These are phyloP conservation scores for Aquilaria agallochum DNA, from an alignment of 441 rosid species.

Conservation along the genomic window DNA sequence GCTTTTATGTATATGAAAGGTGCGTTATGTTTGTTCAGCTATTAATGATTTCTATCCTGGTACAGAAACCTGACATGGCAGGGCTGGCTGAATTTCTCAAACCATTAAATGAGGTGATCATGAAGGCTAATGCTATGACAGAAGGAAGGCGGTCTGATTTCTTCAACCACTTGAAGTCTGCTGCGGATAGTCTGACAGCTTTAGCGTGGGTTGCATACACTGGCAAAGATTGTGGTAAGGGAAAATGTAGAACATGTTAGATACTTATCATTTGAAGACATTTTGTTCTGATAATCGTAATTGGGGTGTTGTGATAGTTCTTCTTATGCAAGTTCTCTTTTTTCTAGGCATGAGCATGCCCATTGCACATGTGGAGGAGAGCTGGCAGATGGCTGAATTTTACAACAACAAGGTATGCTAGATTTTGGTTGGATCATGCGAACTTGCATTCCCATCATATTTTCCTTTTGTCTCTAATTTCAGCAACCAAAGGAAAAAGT, in stretches of 20 bases:
- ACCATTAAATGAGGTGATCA: slow-evolving; percentile 77
- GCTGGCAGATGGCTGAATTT: slow-evolving; percentile 99
- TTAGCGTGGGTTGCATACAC: slow-evolving; percentile 93
- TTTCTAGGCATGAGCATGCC: slow-evolving; percentile 96
- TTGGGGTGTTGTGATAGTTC: background rate
- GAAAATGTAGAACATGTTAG: slow-evolving; percentile 3
- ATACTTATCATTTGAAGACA: too few species aligned
- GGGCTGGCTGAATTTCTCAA: slow-evolving; percentile 75
- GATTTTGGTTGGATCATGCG: background rate
- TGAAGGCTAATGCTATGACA: slow-evolving; percentile 72
- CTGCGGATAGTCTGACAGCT: slow-evolving; percentile 77
- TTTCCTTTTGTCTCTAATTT: too few species aligned
- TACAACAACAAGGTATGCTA: slow-evolving; percentile 84
- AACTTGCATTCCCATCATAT: too few species aligned
- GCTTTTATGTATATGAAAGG: too few species aligned
- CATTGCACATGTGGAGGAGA: slow-evolving; percentile 91
- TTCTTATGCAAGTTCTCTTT: slow-evolving; percentile 10
- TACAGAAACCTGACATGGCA: slow-evolving; percentile 71
- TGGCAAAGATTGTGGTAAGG: slow-evolving; percentile 90
- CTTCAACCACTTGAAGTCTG: slow-evolving; percentile 85
- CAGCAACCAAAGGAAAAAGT: too few species aligned
- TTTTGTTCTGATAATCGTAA: background rate
- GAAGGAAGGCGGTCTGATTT: slow-evolving; percentile 82
- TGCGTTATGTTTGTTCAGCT: slow-evolving; percentile 3
- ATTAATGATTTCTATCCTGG: slow-evolving; percentile 15